These are phyloP conservation scores for Phragmites australis DNA, from an alignment of 176 grass and related monocot genomes.

Conservation along the genomic window DNA sequence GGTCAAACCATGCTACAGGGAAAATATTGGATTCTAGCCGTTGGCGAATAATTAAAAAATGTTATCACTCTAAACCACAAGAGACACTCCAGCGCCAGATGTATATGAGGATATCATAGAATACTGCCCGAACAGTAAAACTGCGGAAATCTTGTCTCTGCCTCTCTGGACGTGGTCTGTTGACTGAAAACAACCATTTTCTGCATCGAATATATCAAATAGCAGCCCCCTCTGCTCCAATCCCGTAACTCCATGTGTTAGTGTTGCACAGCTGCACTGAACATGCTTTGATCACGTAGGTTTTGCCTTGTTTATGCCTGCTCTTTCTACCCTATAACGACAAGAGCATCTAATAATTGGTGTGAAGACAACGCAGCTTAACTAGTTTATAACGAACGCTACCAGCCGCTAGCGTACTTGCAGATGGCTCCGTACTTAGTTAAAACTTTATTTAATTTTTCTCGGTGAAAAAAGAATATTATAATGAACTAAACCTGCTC, in stretches of 20 bases:
- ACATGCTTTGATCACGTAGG: background rate
- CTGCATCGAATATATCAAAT: background rate
- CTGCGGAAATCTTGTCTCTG: conserved; percentile 7
- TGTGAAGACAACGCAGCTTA: background rate
- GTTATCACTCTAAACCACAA: background rate
- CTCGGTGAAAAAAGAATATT: background rate
- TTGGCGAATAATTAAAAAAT: background rate
- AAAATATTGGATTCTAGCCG: background rate
- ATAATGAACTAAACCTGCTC: background rate
- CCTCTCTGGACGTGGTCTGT: conserved; percentile 3
- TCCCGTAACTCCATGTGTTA: conserved; percentile 15
- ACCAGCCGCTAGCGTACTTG: background rate
- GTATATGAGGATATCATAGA: background rate
- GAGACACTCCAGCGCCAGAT: background rate
- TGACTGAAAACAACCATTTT: background rate
- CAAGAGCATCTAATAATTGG: conserved; percentile 22
- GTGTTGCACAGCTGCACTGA: conserved; percentile 12
- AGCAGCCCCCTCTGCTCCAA: background rate
- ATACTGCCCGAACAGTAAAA: conserved; percentile 1
- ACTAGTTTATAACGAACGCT: background rate
- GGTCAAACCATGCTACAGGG: no score
- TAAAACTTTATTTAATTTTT: background rate
- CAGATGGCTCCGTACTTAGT: conserved; percentile 12
- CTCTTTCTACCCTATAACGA: background rate
- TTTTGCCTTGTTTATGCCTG: conserved; percentile 7